Evolutionary conservation across 2,329 filamentous ascomycete species (phyloP), one percentile per base, ranked within the genome.

Genomic region (Chaetomiaceae sp.): DNA sequence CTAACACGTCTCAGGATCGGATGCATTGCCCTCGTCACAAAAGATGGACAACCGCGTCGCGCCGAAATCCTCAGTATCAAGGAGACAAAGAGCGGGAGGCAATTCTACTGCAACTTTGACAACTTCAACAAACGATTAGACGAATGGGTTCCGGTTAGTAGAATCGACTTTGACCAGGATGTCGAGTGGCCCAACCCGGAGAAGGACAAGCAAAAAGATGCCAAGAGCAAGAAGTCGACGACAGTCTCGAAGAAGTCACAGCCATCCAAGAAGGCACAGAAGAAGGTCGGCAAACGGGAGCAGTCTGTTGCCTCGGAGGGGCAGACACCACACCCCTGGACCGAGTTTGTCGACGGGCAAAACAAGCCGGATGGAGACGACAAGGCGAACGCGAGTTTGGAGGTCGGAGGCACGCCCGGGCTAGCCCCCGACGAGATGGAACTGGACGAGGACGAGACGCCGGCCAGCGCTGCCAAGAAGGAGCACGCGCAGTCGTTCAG

Each of bases 121-220:
- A 95, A 95, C 64, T 97, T 96, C 80, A 97, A 97, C 72, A 97
- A 97, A 70, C 77, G 76, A 58, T 70, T 81, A 12, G 74, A 80
- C 73, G 93, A 99, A 75, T 99, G 93, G 93, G 85, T 99, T 9
- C 78, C 87, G 2, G 80, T 86, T 25, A 77, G 81, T 31, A 82
- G 93, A 31, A 89, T 99, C 59, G 89, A 97, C 66, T 85, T 99
- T 51, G 76, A 79, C 1, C 85, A 89, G 59, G 91, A 96, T 62
- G 93, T 99, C 48, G 93, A 99, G 71, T 99, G 93, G 91, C 93
- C 93, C 17, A 86, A 84, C 54, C 89, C 90, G 9, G 91, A 95
- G 57, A 95, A 95, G 68, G 82, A 85, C 59, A 85, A 85, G 63
- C 77, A 85, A 1, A 95, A 96, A 63, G 81, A 85, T 20, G 59